Base-by-base conservation (phyloP, 495 filamentous ascomycete species). In the Sphaerosporella brunnea region DNA sequence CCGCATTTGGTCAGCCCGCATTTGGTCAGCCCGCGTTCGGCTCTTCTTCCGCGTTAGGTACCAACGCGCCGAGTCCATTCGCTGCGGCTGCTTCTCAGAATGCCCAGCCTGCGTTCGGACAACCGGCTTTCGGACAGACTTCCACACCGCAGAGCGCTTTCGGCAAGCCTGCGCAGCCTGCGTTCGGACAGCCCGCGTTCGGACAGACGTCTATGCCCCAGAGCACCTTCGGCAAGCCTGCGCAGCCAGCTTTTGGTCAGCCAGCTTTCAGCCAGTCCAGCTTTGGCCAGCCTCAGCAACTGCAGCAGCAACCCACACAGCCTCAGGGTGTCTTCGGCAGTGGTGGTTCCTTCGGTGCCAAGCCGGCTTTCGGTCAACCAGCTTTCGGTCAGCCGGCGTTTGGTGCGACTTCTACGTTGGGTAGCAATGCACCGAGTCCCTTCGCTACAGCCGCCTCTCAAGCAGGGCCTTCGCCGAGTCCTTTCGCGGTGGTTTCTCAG, bases 131-230 rank as follows among this genome's bases (percentile, higher is more conserved):
- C 36, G 62, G 66, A 13, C 40, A 43, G 40, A 30, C 44, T 2
- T 20, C 60, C 19, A 23, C 39, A 25, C 48, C 40, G 7, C 53
- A 56, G 30, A 50, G 62, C 4, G 43, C 58, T 5, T 68, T 69
- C 39, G 40, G 40, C 21, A 32, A 16, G 15, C 50, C 26, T 11
- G 23, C 45, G 8, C 53, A 53, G 11, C 60, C 65, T n/a, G 50
- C 59, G 3, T 64, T 69, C 46, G 67, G 66, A 4, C 60, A 63
- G 28, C 47, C 65, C 13, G 55, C 59, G 21, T 58, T 67, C 32
- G 62, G 66, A 13, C 45, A 48, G 20, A 24, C 45, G 19, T 46
- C 43, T 8, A 19, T 28, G 10, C 23, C 55, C 10, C 65, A 68
- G 51, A 54, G 56, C 5, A 52, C 62, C 13, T 63, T 65, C 47